A percentile compares a stretch with the other conserved stretches of the same genome.
Evolutionary conservation across 2,329 filamentous ascomycete genomes (phyloP).

Genomic region (Fonsecaea multimorphosa): DNA sequence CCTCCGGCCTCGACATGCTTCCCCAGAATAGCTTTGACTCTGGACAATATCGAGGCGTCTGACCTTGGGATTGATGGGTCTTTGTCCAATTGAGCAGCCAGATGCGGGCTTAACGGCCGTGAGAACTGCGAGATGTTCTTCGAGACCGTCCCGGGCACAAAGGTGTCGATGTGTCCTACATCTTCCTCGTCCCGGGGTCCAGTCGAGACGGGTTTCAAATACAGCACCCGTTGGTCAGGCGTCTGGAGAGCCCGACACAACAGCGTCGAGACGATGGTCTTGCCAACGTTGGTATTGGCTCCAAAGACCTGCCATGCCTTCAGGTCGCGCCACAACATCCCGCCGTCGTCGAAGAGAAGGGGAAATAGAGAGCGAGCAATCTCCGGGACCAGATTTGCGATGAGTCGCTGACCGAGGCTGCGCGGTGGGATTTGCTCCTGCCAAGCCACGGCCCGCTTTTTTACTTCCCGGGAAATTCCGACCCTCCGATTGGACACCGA

Average conservation of each 20-base stretch:
- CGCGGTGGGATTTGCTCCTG: slow-evolving; percentile 24
- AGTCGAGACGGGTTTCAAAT: slow-evolving; percentile 82
- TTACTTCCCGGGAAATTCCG: slow-evolving; percentile 8
- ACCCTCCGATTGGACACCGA: slow-evolving; percentile 26
- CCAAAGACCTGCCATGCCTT: slow-evolving; percentile 78
- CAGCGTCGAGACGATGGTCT: slow-evolving; percentile 78
- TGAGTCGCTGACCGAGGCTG: slow-evolving; percentile 16
- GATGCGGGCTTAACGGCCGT: slow-evolving; percentile 77
- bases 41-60: slow-evolving; percentile 58
- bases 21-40: slow-evolving; percentile 54
- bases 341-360: neutral
- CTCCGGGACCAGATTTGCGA: neutral
- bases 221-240: slow-evolving; percentile 58
- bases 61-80: slow-evolving; percentile 52
- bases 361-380: neutral
- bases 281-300: slow-evolving; percentile 83
- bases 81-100: slow-evolving; percentile 61
- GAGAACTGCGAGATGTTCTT: slow-evolving; percentile 73
- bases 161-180: slow-evolving; percentile 69
- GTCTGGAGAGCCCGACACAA: slow-evolving; percentile 67
- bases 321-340: slow-evolving; percentile 65
- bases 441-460: slow-evolving; percentile 23
- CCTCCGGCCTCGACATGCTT: slow-evolving; percentile 42
- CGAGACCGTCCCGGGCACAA: slow-evolving; percentile 63
- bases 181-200: slow-evolving; percentile 73